Evolutionary conservation across 2,329 filamentous ascomycete genomes (phyloP).

Genomic region (Albophoma yamanashiensis): DNA sequence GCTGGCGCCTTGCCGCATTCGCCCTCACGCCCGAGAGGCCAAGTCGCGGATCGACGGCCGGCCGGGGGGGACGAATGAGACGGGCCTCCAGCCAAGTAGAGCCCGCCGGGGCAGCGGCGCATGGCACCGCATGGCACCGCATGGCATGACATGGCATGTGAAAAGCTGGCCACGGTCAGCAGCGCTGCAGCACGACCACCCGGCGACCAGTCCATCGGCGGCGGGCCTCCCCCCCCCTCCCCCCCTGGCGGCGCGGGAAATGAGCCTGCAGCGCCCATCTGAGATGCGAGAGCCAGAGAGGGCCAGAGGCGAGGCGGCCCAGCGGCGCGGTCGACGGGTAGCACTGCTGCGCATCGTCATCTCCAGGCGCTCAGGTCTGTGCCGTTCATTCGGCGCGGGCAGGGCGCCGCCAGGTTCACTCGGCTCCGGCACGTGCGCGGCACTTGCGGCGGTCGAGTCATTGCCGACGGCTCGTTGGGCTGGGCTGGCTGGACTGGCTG

Average conservation of each 20-base stretch:
- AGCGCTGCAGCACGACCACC: background rate
- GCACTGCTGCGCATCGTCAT: background rate
- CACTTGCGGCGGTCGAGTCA: background rate
- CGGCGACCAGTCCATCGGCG: background rate
- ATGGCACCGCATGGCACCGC: background rate
- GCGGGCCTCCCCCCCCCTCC: background rate
- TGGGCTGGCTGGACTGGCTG: too few relatives aligned
- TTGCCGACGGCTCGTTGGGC: background rate
- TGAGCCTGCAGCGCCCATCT: background rate
- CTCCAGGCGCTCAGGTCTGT: background rate
- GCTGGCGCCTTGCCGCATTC: constrained; percentile 1
- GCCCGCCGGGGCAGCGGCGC: background rate
- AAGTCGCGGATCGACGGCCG: background rate
- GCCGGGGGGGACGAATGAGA: background rate
- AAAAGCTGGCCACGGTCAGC: background rate
- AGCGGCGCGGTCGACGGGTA: background rate
- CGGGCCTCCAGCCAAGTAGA: background rate
- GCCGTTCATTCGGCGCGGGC: background rate
- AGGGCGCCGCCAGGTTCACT: background rate
- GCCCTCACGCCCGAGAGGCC: background rate
- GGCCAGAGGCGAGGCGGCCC: background rate
- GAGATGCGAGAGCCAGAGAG: background rate
- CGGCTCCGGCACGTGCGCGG: background rate
- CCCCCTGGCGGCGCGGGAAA: background rate
- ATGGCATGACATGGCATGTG: background rate